Evolutionary conservation across 2,329 filamentous ascomycete genomes (phyloP).

Genomic region (Periconia sp.): DNA sequence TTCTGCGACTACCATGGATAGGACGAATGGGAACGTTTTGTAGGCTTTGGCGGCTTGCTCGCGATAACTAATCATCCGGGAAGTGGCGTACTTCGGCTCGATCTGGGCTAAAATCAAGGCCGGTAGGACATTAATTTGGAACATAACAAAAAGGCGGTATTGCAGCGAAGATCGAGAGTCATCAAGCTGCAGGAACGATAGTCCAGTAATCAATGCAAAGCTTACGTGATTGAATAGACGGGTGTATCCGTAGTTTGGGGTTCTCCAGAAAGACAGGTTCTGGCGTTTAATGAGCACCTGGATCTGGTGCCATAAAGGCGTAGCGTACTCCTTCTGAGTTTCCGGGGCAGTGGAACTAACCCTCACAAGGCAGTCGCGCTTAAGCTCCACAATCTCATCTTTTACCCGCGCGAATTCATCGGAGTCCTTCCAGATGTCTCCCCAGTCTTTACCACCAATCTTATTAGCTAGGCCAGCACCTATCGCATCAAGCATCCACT

Average conservation of each 20-base stretch:
- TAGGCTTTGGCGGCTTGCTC: constrained; percentile 89
- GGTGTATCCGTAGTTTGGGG: constrained; percentile 87
- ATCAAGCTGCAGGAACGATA: constrained; percentile 80
- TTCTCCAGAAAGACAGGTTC: constrained; percentile 81
- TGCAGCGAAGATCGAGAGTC: constrained; percentile 78
- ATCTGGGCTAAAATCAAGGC: constrained; percentile 84
- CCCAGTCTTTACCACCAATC: constrained; percentile 78
- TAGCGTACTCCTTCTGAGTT: constrained; percentile 78
- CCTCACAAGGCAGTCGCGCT: constrained; percentile 61
- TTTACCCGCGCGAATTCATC: constrained; percentile 73
- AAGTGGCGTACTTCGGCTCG: constrained; percentile 82
- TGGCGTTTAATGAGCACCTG: constrained; percentile 74
- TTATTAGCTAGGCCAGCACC: constrained; percentile 77
- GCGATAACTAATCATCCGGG: constrained; percentile 84
- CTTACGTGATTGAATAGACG: constrained; percentile 83
- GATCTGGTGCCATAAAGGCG: constrained; percentile 78
- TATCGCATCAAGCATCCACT: constrained; percentile 87
- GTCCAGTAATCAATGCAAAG: constrained; percentile 77
- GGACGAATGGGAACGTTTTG: constrained; percentile 76
- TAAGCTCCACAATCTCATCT: constrained; percentile 69
- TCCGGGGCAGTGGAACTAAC: constrained; percentile 51
- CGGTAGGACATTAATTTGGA: constrained; percentile 85
- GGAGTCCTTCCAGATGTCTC: constrained; percentile 76
- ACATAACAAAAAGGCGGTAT: constrained; percentile 87
- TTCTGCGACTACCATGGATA: constrained; percentile 81